Conservation (phyloP, 306 rosid genomes). For the Clitoria ternatea region DNA sequence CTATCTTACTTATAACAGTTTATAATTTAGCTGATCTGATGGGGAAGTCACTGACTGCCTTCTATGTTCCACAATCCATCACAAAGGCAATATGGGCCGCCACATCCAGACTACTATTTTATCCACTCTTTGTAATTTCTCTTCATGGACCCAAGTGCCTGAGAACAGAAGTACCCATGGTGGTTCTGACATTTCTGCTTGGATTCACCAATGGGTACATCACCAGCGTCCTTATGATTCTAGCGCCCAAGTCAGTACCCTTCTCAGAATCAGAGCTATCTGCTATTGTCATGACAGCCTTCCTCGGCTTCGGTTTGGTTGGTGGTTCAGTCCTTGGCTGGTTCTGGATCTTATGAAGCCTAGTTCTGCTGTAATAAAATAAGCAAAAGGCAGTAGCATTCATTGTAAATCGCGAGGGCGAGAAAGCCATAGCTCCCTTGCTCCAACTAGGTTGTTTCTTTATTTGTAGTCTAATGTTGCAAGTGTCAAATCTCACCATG, state of each 20-base stretch:
- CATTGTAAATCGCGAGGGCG: not conserved
- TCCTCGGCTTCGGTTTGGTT: slow-evolving; percentile 82
- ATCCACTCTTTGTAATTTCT: slow-evolving; percentile 76
- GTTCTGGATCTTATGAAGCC: slow-evolving; percentile 67
- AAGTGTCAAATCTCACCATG: not conserved
- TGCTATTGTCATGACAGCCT: slow-evolving; percentile 76
- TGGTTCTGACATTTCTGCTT: slow-evolving; percentile 67
- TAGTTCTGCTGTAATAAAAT: slow-evolving; percentile 6
- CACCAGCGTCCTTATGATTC: slow-evolving; percentile 84
- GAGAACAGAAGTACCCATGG: slow-evolving; percentile 61
- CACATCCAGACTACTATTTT: slow-evolving; percentile 58
- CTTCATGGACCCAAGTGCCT: slow-evolving; percentile 85
- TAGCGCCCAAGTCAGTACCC: slow-evolving; percentile 59
- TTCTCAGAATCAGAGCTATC: slow-evolving; percentile 64
- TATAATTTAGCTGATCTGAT: slow-evolving; percentile 71
- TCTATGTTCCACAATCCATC: slow-evolving; percentile 49
- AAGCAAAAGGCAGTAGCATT: slow-evolving; percentile 13
- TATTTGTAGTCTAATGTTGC: slow-evolving; percentile 3
- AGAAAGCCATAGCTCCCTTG: not conserved
- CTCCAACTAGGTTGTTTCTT: slow-evolving; percentile 11
- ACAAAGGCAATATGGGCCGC: slow-evolving; percentile 61
- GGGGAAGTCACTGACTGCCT: slow-evolving; percentile 79
- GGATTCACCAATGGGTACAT: slow-evolving; percentile 79
- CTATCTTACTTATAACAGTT: slow-evolving; percentile 71
- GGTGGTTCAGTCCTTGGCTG: slow-evolving; percentile 86